Evolutionary conservation across 106 monocot genomes (phyloP), one percentile per base, ranked within the genome.

Genomic region (Vanilla planifolia): DNA sequence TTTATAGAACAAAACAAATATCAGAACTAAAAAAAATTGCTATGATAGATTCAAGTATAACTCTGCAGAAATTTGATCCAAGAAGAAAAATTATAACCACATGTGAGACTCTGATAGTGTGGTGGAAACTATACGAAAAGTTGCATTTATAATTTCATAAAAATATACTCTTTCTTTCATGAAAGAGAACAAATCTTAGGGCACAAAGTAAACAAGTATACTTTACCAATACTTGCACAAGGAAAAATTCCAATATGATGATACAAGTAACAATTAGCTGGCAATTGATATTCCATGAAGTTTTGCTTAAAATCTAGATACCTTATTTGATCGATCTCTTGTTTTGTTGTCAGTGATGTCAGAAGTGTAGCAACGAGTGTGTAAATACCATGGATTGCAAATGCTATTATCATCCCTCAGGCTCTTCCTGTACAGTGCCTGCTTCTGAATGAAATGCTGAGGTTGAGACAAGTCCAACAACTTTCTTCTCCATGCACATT

Each of bases 251-350:
- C n/a, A n/a, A n/a, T n/a, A n/a, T n/a, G n/a, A n/a, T n/a, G n/a
- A n/a, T 23, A 48, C 48, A 52, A 29, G 5, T 8, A 9, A 25
- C 27, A 25, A 52, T 28, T 29, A 3, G 16, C 15, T 52, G 4
- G 5, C 10, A 14, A 29, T 52, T 28, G 30, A 3, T 29, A 62
- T 60, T 22, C 15, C 23, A 6, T 6, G 45, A 45, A 25, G 15
- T 27, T 29, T 52, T 52, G 52, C 52, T 28, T 27, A 28, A 52
- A 29, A 14, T 70, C 17, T 6, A 46, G 50, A 52, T 36, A 86
- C 86, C 81, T 82, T 81, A 32, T 64, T 62, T 47, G 78, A 11
- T 15, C 59, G 60, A 53, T 42, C 69, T 67, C 64, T 63, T 27
- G 44, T 44, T 42, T 68, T 60, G 17, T 29, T 59, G 5, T 42